A percentile compares a stretch with the other conserved stretches of the same genome.
Evolutionary conservation across 2,329 filamentous ascomycete genomes (phyloP).

Genomic region (Hymenoscyphus repandus): DNA sequence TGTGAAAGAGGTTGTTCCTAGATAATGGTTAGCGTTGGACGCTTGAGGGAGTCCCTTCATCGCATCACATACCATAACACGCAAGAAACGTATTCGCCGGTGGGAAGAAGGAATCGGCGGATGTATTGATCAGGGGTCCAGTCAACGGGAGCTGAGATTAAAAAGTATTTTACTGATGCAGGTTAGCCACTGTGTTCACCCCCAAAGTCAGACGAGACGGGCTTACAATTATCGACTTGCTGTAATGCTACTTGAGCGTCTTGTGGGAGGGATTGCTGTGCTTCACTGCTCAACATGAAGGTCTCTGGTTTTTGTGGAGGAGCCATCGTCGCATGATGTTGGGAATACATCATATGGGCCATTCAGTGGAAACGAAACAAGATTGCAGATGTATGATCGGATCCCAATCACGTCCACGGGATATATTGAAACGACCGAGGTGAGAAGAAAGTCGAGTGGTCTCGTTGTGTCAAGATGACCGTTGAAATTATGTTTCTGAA

Average conservation of each 20-base stretch:
- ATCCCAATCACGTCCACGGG: conserved; percentile 16
- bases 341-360: conserved; percentile 61
- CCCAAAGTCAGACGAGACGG: conserved; percentile 7
- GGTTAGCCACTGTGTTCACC: conserved; percentile 20
- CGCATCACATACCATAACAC: conserved; percentile 68
- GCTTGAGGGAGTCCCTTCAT: conserved; percentile 8
- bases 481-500: conserved; percentile 1
- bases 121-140: conserved; percentile 98
- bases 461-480: conserved; percentile 9
- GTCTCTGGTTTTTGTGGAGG: conserved; percentile 96
- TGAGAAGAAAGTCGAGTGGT: conserved; percentile 17
- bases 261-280: conserved; percentile 90
- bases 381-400: conserved; percentile 17
- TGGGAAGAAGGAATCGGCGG: conserved; percentile 87
- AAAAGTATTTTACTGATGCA: conserved; percentile 88
- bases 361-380: conserved; percentile 31
- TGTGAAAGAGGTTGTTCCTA: conserved; percentile 98
- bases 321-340: conserved; percentile 78
- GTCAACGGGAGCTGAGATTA: conserved; percentile 96
- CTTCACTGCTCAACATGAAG: conserved; percentile 96
- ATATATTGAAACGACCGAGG: conserved; percentile 26
- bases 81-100: conserved; percentile 97
- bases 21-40: conserved; percentile 25
- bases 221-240: conserved; percentile 94
- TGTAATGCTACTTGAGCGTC: conserved; percentile 96